Base-by-base conservation (phyloP, 495 filamentous ascomycete species). In the Penicillium crystallinum region DNA sequence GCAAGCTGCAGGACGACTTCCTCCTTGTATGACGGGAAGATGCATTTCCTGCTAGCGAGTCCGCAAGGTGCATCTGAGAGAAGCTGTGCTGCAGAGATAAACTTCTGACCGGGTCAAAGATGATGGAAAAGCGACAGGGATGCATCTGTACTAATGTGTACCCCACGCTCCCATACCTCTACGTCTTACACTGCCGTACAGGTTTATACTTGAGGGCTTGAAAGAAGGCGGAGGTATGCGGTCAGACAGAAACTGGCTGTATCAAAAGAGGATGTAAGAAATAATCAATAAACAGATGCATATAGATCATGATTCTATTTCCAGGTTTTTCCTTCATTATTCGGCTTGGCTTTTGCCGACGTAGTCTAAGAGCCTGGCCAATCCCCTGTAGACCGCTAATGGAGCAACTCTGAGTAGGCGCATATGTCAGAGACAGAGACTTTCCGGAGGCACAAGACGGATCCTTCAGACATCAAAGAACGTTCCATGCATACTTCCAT, bases 401-500 rank as follows among this genome's bases (percentile, higher is more conserved):
- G 19, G 38, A 43, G 14, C 49, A 6, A 46, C 25, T 53, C 34
- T 46, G 14, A 34, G 22, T 14, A 22, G 33, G 25, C n/a, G 23
- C 21, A 9, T 40, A 30, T 19, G 45, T 23, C 52, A 39, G 46
- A 52, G 51, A 54, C 41, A 34, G 33, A 18, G 7, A 25, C 15
- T 35, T 7, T 21, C 22, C 43, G 27, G 31, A 14, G 46, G 33
- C 8, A 6, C 12, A 36, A 15, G 33, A 25, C 14, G 22, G 18
- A 37, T 15, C 14, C 36, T 21, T 48, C 29, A 41, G 47, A 31
- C 35, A 37, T 59, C 52, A 67, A 56, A 62, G 68, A 71, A 71
- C 12, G 42, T 71, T 74, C 69, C 52, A 66, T 66, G 64, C 65
- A 71, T 52, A 52, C 66, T 74, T 74, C 69, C 64, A 54, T 72